These are phyloP conservation scores for Hypoxylon intermedium DNA, from an alignment of 495 filamentous ascomycete genomes.

Conservation along the genomic window DNA sequence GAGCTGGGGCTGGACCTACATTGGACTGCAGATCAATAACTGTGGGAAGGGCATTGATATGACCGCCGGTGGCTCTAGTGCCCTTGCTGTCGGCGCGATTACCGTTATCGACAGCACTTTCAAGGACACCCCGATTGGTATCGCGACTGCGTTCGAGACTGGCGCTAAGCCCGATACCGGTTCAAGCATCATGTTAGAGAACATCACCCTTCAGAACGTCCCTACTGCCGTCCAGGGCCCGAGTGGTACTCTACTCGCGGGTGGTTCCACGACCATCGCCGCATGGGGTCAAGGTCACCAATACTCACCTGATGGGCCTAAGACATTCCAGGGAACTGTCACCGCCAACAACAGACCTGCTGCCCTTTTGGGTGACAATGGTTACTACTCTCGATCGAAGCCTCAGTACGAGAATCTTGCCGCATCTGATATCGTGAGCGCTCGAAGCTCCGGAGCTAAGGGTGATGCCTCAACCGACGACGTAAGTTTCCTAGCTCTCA, in stretches of 20 bases:
- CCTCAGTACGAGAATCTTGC: constrained; percentile 65
- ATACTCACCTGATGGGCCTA: constrained; percentile 54
- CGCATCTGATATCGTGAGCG: constrained; percentile 63
- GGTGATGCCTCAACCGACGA: constrained; percentile 80
- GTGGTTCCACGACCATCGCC: constrained; percentile 62
- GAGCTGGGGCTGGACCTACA: constrained; percentile 64
- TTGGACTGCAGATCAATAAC: constrained; percentile 67
- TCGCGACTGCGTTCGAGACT: constrained; percentile 68
- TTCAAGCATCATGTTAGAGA: constrained; percentile 66
- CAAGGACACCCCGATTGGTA: constrained; percentile 70
- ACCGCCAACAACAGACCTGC: constrained; percentile 50
- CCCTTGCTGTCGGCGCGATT: constrained; percentile 62
- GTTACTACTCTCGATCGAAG: constrained; percentile 62
- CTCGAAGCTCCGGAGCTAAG: constrained; percentile 68
- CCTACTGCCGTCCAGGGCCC: constrained; percentile 65
- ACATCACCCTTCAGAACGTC: constrained; percentile 68
- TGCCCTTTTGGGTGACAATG: constrained; percentile 47
- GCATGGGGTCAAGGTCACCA: constrained; percentile 56
- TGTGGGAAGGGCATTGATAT: constrained; percentile 71
- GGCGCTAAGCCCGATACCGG: constrained; percentile 57
- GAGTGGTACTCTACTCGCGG: constrained; percentile 61
- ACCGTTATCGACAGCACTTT: constrained; percentile 76
- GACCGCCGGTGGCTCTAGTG: constrained; percentile 53
- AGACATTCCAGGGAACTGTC: constrained; percentile 43
- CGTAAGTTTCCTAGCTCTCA: constrained; percentile 49